Base-by-base conservation (phyloP, 2,329 filamentous ascomycete species). In the Paecilomyces niveus region DNA sequence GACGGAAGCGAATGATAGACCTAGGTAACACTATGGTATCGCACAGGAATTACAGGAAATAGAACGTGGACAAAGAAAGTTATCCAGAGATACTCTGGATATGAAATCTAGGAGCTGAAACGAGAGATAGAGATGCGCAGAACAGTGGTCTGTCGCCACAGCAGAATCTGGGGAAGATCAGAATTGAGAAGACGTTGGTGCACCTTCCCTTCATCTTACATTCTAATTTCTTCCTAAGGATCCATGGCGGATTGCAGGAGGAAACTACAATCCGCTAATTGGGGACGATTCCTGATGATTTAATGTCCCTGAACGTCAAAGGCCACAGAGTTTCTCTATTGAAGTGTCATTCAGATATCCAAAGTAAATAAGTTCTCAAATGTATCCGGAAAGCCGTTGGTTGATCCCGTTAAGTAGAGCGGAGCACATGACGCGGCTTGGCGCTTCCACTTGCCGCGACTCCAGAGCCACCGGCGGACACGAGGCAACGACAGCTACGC, bases 361-460 rank as follows among this genome's bases (percentile, higher is more conserved):
- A 18, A n/a, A 9, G 8, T 18, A 29, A 29, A 7, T 29, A 29
- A 29, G 26, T 29, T 29, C 2, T 29, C 26, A 29, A 29, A 29
- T 29, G 26, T 5, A 5, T 45, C 33, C 11, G 18, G 3, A n/a
- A n/a, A 45, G 8, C 15, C 8, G 39, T 45, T 45, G 35, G 35
- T 45, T n/a, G 8, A 45, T 45, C 35, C 35, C 35, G 35, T 13
- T 7, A 45, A 45, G 39, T 18, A 45, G n/a, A 45, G 39, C 39
- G 39, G 39, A 55, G 56, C 60, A 62, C 60, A 60, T 62, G 61
- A 61, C 58, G 53, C 54, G 61, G 61, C 61, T 61, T 61, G 57
- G 56, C 60, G 56, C 26, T 56, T 39, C 58, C 56, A 49, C 54
- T 55, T 51, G 35, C 59, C 53, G 53, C 53, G 31, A 54, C 53